Evolutionary conservation across 2,329 filamentous ascomycete genomes (phyloP), one percentile per base, ranked within the genome.

Genomic region (Ophiostoma piceae): DNA sequence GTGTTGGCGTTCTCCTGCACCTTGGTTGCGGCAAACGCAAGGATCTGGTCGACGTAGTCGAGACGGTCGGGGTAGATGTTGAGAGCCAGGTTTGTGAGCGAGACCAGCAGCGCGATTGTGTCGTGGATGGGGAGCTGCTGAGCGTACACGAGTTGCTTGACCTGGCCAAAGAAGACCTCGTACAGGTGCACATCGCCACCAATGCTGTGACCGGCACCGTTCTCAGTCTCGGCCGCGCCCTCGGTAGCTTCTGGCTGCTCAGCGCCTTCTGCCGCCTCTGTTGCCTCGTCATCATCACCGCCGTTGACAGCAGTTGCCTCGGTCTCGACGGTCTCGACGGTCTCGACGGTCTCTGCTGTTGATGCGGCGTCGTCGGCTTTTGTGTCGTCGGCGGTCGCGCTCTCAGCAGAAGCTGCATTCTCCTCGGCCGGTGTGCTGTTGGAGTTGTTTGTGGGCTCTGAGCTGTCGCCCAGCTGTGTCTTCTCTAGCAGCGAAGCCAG

Each of bases 81-180:
- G 72, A 99, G 85, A 11, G 96, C 93, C 70, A 99, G 86, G 75
- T 98, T 98, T 54, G 91, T 89, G 57, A 99, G 84, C 4, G 95
- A 99, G n/a, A 96, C 94, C 64, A 98, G 84, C 60, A 99, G 82
- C 11, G 94, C 95, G 75, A 97, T 95, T 22, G 92, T 96, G 78
- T 99, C 96, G 78, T 96, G 93, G 73, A 99, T 94, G 0, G 94
- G 91, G 68, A 99, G 84, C 74, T 92, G 90, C 76, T 97, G 92
- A 68, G 91, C 92, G 79, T 93, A 94, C 72, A 98, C 94, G 68
- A 99, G 83, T 76, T 94, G 94, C 77, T 96, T 91, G 72, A 98
- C 95, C 79, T 98, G 95, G 68, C 93, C 90, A 77, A 98, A 96
- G 84, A 98, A 99, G 71, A 98, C 92, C 79, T 98, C 94, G 79